Conservation (phyloP, 352 stramenopile genomes). For the Globisporangium middletonii region DNA sequence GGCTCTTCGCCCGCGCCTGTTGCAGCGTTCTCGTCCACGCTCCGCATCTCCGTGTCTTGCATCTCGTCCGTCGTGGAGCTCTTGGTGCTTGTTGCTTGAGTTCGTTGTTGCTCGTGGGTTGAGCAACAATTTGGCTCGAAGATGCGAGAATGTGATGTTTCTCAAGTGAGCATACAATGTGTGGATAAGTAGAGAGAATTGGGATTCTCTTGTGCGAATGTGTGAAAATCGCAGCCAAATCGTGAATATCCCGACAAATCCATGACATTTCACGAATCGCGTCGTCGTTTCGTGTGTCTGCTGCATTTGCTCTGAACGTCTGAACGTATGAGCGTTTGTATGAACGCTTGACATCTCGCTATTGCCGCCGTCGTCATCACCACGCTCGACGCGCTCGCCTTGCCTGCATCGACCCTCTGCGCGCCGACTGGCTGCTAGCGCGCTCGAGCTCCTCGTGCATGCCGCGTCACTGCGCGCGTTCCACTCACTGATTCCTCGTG, state of each 20-base stretch:
- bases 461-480: constrained; percentile 1
- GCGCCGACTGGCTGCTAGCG: not conserved
- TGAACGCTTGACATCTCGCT: too few relatives aligned
- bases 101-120: constrained; percentile 1
- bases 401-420: not conserved
- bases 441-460: constrained; percentile 6
- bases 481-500: not conserved
- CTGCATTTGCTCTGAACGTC: too few relatives aligned
- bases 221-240: too few relatives aligned
- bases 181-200: too few relatives aligned
- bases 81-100: not conserved
- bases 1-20: constrained; percentile 21
- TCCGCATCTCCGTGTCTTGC: constrained; percentile 63
- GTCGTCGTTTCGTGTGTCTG: too few relatives aligned
- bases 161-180: too few relatives aligned
- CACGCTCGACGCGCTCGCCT: not conserved
- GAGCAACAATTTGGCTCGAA: not conserved
- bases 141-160: too few relatives aligned
- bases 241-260: too few relatives aligned
- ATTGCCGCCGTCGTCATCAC: too few relatives aligned
- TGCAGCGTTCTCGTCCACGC: constrained; percentile 10
- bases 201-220: too few relatives aligned
- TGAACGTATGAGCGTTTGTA: too few relatives aligned
- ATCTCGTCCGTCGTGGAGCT: constrained; percentile 13
- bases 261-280: too few relatives aligned